Evolutionary conservation across 2,329 filamentous ascomycete genomes (phyloP).

Genomic region (Blastomyces gilchristii): DNA sequence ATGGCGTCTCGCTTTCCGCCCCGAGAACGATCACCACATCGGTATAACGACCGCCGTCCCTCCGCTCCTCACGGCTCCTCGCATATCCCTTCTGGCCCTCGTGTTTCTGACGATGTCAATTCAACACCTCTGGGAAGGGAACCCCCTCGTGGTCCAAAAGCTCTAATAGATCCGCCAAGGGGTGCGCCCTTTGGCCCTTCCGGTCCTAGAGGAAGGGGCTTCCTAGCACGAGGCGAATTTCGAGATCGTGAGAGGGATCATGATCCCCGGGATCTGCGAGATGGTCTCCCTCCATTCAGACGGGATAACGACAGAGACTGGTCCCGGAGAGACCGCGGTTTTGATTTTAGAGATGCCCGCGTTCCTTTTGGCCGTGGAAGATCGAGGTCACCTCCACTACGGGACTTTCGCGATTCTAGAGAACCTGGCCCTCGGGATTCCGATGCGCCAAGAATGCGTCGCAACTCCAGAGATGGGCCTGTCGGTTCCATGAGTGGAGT

Average conservation of each 20-base stretch:
- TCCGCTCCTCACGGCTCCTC: constrained; percentile 50
- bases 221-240: constrained; percentile 50
- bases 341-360: constrained; percentile 36
- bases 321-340: constrained; percentile 39
- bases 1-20: constrained; percentile 53
- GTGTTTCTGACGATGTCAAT: constrained; percentile 48
- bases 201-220: constrained; percentile 50
- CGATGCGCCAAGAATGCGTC: constrained; percentile 32
- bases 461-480: constrained; percentile 37
- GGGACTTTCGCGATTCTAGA: constrained; percentile 33
- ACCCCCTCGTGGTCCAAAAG: constrained; percentile 72
- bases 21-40: constrained; percentile 60
- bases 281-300: constrained; percentile 29
- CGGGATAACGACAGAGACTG: constrained; percentile 37
- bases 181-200: constrained; percentile 36
- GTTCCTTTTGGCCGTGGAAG: constrained; percentile 38
- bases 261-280: constrained; percentile 22
- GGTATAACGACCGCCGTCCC: constrained; percentile 61
- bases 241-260: constrained; percentile 37
- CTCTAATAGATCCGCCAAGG: constrained; percentile 54
- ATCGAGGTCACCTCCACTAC: constrained; percentile 32
- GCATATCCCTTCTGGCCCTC: constrained; percentile 42
- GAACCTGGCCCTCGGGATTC: constrained; percentile 29
- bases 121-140: constrained; percentile 53
- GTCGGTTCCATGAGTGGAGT: constrained; percentile 28